Evolutionary conservation across 2,329 filamentous ascomycete species (phyloP).

Genomic region (Diaporthe vexans): DNA sequence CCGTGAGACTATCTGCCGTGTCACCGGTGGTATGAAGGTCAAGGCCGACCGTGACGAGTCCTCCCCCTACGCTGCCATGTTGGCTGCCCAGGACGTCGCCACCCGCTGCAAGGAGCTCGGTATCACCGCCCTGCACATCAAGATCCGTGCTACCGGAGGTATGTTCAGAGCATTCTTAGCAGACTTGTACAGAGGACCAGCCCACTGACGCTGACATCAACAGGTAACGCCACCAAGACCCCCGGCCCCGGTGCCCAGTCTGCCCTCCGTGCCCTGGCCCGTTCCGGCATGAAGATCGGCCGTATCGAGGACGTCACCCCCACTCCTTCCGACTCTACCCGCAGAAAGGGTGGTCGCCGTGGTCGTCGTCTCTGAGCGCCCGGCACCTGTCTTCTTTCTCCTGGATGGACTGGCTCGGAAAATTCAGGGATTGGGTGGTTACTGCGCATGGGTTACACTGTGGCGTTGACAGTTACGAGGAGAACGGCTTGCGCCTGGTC

Average conservation of each 20-base stretch:
- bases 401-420: slow-evolving; percentile 37
- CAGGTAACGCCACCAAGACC: slow-evolving; percentile 99
- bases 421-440: slow-evolving; percentile 47
- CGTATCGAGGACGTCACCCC: slow-evolving; percentile 99
- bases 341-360: slow-evolving; percentile 99
- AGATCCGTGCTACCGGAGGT: slow-evolving; percentile 99
- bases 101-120: slow-evolving; percentile 81
- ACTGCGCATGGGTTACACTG: slow-evolving; percentile 66
- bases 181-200: not conserved
- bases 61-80: slow-evolving; percentile 99
- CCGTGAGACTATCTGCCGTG: slow-evolving; percentile 99
- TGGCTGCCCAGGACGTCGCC: slow-evolving; percentile 99
- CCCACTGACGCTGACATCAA: not conserved
- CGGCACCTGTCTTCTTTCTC: slow-evolving; percentile 44
- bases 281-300: slow-evolving; percentile 99
- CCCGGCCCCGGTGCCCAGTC: slow-evolving; percentile 99
- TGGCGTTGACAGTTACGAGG: slow-evolving; percentile 80
- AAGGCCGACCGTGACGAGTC: slow-evolving; percentile 99
- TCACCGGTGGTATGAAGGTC: slow-evolving; percentile 99
- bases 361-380: slow-evolving; percentile 97
- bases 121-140: slow-evolving; percentile 98
- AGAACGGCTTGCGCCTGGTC: slow-evolving; percentile 79
- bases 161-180: slow-evolving; percentile 53
- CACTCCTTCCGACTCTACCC: slow-evolving; percentile 98
- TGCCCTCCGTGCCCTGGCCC: slow-evolving; percentile 97